Evolutionary conservation across 805 yeast species (phyloP).

Genomic region (Hanseniaspora occidentalis): DNA sequence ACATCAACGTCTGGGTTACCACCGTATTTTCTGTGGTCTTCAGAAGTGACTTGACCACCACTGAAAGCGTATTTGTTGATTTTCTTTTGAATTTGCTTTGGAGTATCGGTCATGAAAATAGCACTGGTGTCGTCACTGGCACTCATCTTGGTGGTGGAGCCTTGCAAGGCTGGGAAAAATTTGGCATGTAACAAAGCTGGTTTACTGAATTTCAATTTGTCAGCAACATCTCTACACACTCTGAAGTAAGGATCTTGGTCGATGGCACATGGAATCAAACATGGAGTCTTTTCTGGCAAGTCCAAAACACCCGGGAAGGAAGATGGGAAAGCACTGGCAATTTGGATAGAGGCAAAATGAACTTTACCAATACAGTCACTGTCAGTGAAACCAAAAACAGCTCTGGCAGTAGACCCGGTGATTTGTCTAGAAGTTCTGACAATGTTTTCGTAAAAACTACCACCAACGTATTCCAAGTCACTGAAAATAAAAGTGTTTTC

Average conservation of each 20-base stretch:
- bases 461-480: constrained; percentile 86
- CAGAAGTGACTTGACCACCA: constrained; percentile 80
- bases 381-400: constrained; percentile 93
- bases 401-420: constrained; percentile 92
- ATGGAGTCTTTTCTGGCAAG: constrained; percentile 79
- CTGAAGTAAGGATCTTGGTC: constrained; percentile 98
- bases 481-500: constrained; percentile 92
- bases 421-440: constrained; percentile 88
- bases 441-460: constrained; percentile 87
- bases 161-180: constrained; percentile 97
- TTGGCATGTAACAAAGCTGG: constrained; percentile 89
- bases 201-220: constrained; percentile 76
- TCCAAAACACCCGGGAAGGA: constrained; percentile 92
- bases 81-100: constrained; percentile 84
- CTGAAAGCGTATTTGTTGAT: constrained; percentile 93
- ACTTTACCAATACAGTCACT: constrained; percentile 88
- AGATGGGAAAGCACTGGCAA: constrained; percentile 90
- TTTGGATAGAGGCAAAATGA: constrained; percentile 93
- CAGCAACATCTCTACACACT: constrained; percentile 95
- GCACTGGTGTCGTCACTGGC: constrained; percentile 87
- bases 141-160: constrained; percentile 92
- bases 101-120: constrained; percentile 89
- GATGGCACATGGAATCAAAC: constrained; percentile 96
- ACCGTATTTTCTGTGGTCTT: constrained; percentile 81
- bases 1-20: constrained; percentile 95